phyloP scores from a whole-genome alignment of 805 yeast genomes.

The Candida oleophila region DNA sequence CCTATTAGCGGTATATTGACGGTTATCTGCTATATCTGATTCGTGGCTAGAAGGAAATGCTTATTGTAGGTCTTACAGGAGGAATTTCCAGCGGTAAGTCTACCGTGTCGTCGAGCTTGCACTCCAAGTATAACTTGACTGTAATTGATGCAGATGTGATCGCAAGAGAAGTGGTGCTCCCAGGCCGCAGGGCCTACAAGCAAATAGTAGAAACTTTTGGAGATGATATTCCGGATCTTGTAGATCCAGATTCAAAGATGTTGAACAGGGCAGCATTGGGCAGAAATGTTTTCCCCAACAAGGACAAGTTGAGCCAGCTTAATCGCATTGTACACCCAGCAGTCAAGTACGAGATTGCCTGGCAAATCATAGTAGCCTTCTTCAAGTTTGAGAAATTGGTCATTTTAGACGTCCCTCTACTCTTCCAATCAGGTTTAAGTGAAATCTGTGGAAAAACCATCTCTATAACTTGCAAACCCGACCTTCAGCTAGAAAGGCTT shows the following conservation, averaged over 20 bases:
- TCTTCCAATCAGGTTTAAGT: constrained; percentile 79
- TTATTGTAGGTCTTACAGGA: constrained; percentile 93
- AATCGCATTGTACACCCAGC: constrained; percentile 88
- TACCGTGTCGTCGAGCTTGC: constrained; percentile 69
- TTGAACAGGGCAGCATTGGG: constrained; percentile 80
- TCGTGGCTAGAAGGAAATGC: constrained; percentile 45
- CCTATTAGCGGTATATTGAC: not conserved
- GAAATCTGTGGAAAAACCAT: constrained; percentile 67
- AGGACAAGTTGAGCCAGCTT: constrained; percentile 53
- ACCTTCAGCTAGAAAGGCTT: constrained; percentile 63
- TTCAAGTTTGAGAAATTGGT: constrained; percentile 57
- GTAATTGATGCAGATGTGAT: constrained; percentile 89
- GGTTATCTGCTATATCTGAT: not conserved
- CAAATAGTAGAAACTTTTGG: constrained; percentile 63
- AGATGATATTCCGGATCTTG: constrained; percentile 49
- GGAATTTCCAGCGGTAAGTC: constrained; percentile 98
- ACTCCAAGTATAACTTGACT: constrained; percentile 50
- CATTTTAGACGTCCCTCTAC: constrained; percentile 83
- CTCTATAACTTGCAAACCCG: constrained; percentile 61
- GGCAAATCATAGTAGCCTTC: constrained; percentile 58
- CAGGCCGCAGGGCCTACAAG: constrained; percentile 70
- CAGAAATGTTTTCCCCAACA: constrained; percentile 69
- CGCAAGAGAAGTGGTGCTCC: constrained; percentile 82
- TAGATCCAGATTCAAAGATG: constrained; percentile 38
- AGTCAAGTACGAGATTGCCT: constrained; percentile 64